phyloP scores from a whole-genome alignment of 2,329 filamentous ascomycete genomes.

The Ilyonectria robusta region DNA sequence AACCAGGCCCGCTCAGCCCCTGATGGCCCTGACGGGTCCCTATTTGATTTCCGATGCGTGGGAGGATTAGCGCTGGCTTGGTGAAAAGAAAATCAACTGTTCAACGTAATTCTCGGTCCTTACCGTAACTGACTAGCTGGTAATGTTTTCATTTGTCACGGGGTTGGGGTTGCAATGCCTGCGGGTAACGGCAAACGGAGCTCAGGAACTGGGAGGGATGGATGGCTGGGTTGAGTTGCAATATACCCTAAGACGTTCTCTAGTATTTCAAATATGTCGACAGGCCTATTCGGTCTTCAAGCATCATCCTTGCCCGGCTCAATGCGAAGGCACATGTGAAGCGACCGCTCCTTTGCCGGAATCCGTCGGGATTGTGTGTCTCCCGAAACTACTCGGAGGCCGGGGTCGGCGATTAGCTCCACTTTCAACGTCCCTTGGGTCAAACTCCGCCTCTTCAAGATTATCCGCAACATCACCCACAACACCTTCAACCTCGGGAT shows the following conservation, averaged over 20 bases:
- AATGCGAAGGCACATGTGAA: background rate
- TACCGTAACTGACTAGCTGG: conserved; percentile 8
- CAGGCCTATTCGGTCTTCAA: background rate
- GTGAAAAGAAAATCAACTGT: background rate
- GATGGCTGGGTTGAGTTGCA: background rate
- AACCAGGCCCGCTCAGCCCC: conserved; percentile 12
- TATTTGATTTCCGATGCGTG: background rate
- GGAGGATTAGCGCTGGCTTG: background rate
- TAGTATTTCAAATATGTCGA: conserved; percentile 1
- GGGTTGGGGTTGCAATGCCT: conserved; percentile 6
- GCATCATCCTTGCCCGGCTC: background rate
- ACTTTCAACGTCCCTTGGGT: conserved; percentile 39
- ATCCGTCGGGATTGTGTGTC: background rate
- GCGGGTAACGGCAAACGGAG: background rate
- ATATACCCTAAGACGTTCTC: conserved; percentile 20
- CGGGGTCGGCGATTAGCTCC: conserved; percentile 36
- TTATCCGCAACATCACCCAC: background rate
- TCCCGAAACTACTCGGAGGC: conserved; percentile 14
- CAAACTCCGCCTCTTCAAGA: conserved; percentile 5
- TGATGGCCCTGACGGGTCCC: background rate
- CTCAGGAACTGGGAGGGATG: background rate
- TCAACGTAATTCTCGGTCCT: conserved; percentile 9
- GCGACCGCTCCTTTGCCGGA: background rate
- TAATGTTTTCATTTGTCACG: conserved; percentile 15
- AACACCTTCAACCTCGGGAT: background rate